These are phyloP conservation scores for Salix viminalis DNA, from an alignment of 345 rosid species.

Conservation along the genomic window DNA sequence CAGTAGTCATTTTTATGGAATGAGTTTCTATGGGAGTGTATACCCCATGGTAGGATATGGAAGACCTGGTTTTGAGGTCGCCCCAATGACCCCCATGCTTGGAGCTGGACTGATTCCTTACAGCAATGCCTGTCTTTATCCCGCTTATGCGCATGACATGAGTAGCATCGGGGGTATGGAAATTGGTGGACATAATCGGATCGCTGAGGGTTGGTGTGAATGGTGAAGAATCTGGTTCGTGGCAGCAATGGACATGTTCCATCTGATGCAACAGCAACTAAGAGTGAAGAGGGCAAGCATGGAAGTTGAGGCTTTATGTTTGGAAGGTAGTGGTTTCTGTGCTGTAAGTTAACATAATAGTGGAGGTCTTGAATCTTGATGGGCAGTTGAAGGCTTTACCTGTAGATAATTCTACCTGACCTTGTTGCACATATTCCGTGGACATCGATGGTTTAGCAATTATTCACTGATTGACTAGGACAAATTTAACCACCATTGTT, in stretches of 20 bases:
- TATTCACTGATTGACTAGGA: conserved; percentile 30
- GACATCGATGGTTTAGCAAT: conserved; percentile 22
- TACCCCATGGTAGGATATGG: conserved; percentile 35
- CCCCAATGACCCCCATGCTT: conserved; percentile 34
- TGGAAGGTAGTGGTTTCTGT: conserved; percentile 14
- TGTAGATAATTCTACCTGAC: conserved; percentile 32
- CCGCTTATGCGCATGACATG: conserved; percentile 36
- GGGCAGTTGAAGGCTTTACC: conserved; percentile 20
- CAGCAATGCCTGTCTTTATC: conserved; percentile 24
- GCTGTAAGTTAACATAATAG: conserved; percentile 18
- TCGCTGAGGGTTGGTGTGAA: conserved; percentile 19
- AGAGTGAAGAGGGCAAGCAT: conserved; percentile 20
- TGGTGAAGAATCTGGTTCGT: conserved; percentile 16
- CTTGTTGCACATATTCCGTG: conserved; percentile 8
- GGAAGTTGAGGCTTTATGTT: conserved; percentile 13
- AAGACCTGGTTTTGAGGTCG: conserved; percentile 24
- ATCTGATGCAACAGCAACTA: conserved; percentile 19
- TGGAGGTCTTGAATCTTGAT: conserved; percentile 12
- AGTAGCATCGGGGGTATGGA: conserved; percentile 19
- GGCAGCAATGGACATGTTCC: conserved; percentile 19
- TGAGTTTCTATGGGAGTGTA: conserved; percentile 29
- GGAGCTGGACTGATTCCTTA: conserved; percentile 31
- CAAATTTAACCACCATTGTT: conserved; percentile 22
- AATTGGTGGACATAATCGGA: neutral
- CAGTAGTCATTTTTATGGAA: conserved; percentile 36